phyloP scores from a whole-genome alignment of 352 stramenopile species.

The Nothophytophthora sp. region DNA sequence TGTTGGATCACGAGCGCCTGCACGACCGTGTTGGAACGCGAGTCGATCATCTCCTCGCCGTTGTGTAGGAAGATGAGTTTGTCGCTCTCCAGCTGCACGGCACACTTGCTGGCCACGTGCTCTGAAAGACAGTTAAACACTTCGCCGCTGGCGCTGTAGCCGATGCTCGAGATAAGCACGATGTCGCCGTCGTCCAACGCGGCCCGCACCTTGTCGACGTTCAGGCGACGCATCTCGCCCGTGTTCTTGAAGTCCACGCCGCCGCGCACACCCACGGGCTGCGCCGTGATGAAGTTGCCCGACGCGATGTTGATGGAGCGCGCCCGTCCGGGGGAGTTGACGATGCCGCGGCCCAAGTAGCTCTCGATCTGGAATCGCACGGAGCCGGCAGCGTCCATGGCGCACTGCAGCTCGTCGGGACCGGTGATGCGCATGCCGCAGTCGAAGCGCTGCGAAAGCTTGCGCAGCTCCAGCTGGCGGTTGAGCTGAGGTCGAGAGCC shows the following conservation, averaged over 20 bases:
- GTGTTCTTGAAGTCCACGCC: constrained; percentile 91
- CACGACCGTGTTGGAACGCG: constrained; percentile 74
- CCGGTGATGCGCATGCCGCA: constrained; percentile 92
- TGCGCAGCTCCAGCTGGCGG: constrained; percentile 75
- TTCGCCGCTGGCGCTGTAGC: constrained; percentile 95
- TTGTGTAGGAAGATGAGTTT: constrained; percentile 92
- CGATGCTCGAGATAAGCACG: constrained; percentile 96
- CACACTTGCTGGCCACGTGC: constrained; percentile 87
- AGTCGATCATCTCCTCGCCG: constrained; percentile 86
- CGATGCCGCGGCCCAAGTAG: constrained; percentile 79
- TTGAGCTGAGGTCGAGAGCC: constrained; percentile 96
- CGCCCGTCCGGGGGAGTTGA: constrained; percentile 75
- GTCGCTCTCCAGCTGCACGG: constrained; percentile 76
- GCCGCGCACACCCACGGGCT: constrained; percentile 85
- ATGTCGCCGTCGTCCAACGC: constrained; percentile 95
- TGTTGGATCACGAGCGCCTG: constrained; percentile 83
- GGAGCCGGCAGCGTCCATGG: constrained; percentile 94
- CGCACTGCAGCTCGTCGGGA: constrained; percentile 88
- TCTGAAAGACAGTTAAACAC: constrained; percentile 92
- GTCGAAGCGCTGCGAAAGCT: constrained; percentile 77
- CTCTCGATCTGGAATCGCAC: constrained; percentile 91
- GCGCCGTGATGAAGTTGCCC: constrained; percentile 97
- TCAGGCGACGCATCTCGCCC: constrained; percentile 94
- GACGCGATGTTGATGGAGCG: constrained; percentile 92
- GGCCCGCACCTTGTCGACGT: constrained; percentile 90